Evolutionary conservation across 2,329 filamentous ascomycete species (phyloP).

Genomic region (Cladosporium halotolerans): DNA sequence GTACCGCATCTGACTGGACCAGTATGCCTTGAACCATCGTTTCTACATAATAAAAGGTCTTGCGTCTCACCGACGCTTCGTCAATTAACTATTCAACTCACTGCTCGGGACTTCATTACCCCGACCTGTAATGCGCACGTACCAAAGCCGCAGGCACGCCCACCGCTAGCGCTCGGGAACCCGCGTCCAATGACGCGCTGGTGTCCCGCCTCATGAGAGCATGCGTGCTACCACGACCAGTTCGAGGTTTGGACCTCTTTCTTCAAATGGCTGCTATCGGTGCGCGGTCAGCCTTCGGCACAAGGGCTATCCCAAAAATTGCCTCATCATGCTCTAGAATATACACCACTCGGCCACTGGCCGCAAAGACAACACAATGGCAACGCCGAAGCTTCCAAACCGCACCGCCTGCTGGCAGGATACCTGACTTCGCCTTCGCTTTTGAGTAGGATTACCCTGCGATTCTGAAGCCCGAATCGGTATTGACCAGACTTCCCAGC

Average conservation of each 20-base stretch:
- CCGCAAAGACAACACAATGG: background rate
- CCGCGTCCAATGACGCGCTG: no score
- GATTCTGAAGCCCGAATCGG: background rate
- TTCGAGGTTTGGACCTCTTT: background rate
- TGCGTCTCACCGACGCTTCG: no score
- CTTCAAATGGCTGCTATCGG: constrained; percentile 1
- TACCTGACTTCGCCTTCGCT: constrained; percentile 49
- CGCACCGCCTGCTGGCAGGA: constrained; percentile 9
- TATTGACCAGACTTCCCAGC: constrained; percentile 38
- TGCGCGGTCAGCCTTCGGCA: background rate
- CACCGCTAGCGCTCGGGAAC: no score
- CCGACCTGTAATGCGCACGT: no score
- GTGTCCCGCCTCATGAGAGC: no score
- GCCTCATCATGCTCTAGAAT: background rate
- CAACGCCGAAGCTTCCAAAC: constrained; percentile 18
- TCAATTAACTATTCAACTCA: no score
- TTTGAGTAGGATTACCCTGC: constrained; percentile 43
- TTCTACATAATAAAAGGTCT: no score
- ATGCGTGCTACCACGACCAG: no score
- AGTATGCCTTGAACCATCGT: no score
- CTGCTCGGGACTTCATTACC: no score
- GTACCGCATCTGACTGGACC: no score
- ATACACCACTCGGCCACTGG: background rate
- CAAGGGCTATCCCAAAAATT: background rate
- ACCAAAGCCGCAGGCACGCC: no score